Percentiles rank a stretch among this genome's conserved stretches.
phyloP scores from a whole-genome alignment of 805 yeast genomes.

The Kodamaea laetipori region DNA sequence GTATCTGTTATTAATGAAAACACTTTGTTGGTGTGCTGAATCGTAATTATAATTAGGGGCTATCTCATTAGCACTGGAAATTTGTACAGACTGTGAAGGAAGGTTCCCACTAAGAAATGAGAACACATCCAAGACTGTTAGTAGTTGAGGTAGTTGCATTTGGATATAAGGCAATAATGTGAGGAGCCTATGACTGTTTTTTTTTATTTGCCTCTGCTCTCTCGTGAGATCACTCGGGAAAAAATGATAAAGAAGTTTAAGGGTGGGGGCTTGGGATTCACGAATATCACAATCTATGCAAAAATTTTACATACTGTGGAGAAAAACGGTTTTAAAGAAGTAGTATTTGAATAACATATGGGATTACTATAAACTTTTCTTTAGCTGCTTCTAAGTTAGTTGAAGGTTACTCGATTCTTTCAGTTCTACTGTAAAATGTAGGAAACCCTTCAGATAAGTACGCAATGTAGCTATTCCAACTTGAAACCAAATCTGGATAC shows the following conservation, averaged over 20 bases:
- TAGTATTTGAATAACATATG: no score
- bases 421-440: neutral
- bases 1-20: neutral
- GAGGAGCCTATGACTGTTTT: neutral
- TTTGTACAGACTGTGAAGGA: constrained; percentile 8
- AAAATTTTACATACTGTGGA: no score
- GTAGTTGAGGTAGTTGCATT: constrained; percentile 13
- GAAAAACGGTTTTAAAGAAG: no score
- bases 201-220: neutral
- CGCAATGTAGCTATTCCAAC: constrained; percentile 1
- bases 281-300: no score
- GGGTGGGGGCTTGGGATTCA: no score
- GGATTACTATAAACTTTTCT: no score
- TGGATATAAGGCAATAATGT: no score
- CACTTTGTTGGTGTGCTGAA: neutral
- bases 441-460: constrained; percentile 2
- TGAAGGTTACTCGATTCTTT: no score
- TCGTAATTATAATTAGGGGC: neutral
- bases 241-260: neutral
- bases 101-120: constrained; percentile 12
- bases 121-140: constrained; percentile 14
- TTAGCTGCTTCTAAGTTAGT: no score
- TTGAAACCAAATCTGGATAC: constrained; percentile 1
- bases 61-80: neutral
- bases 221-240: neutral